Base-by-base conservation (phyloP, 225 moss, liverwort and hornwort genomes). In the Marchantia polymorpha region DNA sequence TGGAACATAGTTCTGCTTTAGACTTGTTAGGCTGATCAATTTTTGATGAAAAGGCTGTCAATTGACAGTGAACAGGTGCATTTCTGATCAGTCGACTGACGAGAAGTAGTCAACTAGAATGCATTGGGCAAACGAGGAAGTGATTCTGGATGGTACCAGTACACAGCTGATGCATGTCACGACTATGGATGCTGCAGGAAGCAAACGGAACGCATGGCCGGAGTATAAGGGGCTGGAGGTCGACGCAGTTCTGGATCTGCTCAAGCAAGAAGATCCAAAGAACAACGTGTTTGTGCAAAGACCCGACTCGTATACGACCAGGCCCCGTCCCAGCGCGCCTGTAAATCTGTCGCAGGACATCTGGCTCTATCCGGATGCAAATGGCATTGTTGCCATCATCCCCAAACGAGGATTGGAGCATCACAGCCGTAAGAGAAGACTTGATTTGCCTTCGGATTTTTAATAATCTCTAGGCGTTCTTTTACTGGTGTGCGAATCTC, bases 321-420 rank as follows among this genome's bases (percentile, higher is more conserved):
- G 61, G 61, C 61, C 61, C 19, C 61, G 61, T 61, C 61, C 61
- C n/a, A n/a, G n/a, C 61, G 3, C 3, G 61, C 61, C 61, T n/a
- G 61, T 61, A 7, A 7, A 61, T n/a, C 6, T 61, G 19, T 3
- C 61, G 19, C 17, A 61, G n/a, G 61, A 61, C 61, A n/a, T 61
- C 61, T 61, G 61, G 61, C 61, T 61, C 61, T 61, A 61, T n/a
- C 61, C 61, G 61, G 61, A 61, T 61, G 61, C 3, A n/a, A 61
- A 61, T n/a, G 61, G 7, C n/a, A 61, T n/a, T n/a, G 61, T 61
- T n/a, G 61, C 7, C 2, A n/a, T 61, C 61, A 61, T 61, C n/a
- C 61, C 61, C 17, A 61, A 61, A n/a, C 61, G 61, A 61, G 61
- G 61, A 61, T 17, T n/a, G 61, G 61, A 61, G n/a, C 61, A 61